Conservation (phyloP, 257 asterid species). For the Solanum bulbocastanum region DNA sequence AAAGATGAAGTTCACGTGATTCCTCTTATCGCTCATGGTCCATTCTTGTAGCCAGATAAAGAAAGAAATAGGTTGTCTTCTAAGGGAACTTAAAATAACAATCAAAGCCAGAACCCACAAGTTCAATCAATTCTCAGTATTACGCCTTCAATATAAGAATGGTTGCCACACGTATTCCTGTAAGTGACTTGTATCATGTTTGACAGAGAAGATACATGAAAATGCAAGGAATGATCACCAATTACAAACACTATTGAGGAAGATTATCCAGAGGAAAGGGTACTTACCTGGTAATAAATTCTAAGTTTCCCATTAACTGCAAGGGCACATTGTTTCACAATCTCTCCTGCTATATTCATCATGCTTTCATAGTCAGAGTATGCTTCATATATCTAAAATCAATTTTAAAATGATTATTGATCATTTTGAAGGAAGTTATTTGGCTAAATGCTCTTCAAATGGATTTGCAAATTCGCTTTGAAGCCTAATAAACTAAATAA, state of each 20-base stretch:
- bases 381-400: too few species aligned
- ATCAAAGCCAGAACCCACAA: not conserved
- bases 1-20: not conserved
- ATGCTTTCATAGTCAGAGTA: too few species aligned
- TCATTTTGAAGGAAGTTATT: not conserved
- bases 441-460: not conserved
- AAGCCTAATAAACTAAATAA: not conserved
- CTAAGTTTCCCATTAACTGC: constrained; percentile 74
- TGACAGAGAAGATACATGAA: not conserved
- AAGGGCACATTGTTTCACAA: constrained; percentile 44
- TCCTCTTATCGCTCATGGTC: not conserved
- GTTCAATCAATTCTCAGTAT: not conserved
- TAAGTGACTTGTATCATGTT: not conserved
- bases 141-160: not conserved
- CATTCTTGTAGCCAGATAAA: not conserved
- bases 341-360: too few species aligned
- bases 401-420: too few species aligned
- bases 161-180: not conserved
- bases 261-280: not conserved
- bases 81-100: not conserved
- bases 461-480: not conserved
- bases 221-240: not conserved
- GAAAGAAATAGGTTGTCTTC: not conserved
- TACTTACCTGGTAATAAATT: constrained; percentile 73
- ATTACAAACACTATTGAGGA: not conserved